Evolutionary conservation across 1,284 basidiomycete species (phyloP).

Genomic region (Rhodotorula sp.): DNA sequence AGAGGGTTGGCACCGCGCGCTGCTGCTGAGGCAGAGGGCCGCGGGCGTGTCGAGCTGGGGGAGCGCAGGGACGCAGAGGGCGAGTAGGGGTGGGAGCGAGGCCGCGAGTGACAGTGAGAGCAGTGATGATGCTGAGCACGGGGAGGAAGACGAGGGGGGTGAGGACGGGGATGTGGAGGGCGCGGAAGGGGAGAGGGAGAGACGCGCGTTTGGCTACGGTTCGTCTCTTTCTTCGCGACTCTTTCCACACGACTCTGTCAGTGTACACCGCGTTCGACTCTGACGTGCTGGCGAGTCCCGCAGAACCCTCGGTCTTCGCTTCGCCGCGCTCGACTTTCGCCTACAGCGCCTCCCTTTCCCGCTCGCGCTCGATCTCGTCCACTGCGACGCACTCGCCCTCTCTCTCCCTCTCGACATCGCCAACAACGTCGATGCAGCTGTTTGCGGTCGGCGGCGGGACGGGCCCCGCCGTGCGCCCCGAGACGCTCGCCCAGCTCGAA

Average conservation of each 20-base stretch:
- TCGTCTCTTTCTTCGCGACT: too few species aligned
- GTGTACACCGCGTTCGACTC: too few species aligned
- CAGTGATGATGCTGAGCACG: too few species aligned
- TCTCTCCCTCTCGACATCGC: neutral
- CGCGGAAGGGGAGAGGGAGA: neutral
- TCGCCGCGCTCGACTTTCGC: neutral
- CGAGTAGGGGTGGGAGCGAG: neutral
- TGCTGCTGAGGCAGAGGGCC: too few species aligned
- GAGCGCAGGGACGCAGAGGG: neutral
- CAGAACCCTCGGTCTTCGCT: constrained; percentile 1
- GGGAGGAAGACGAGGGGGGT: neutral
- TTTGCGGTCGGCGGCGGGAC: neutral
- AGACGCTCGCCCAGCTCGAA: too few species aligned
- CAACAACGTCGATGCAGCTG: neutral
- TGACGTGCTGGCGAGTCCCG: neutral
- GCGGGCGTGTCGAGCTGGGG: neutral
- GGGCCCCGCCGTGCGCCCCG: neutral
- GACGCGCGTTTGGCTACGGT: neutral
- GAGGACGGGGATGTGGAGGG: neutral
- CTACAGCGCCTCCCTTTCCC: neutral
- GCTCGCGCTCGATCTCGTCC: constrained; percentile 1
- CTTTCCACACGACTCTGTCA: neutral
- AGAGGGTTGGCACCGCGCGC: neutral
- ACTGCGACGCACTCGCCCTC: neutral
- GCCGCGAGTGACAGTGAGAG: neutral